Conservation (phyloP, 495 filamentous ascomycete species). For the Tuber indicum region DNA sequence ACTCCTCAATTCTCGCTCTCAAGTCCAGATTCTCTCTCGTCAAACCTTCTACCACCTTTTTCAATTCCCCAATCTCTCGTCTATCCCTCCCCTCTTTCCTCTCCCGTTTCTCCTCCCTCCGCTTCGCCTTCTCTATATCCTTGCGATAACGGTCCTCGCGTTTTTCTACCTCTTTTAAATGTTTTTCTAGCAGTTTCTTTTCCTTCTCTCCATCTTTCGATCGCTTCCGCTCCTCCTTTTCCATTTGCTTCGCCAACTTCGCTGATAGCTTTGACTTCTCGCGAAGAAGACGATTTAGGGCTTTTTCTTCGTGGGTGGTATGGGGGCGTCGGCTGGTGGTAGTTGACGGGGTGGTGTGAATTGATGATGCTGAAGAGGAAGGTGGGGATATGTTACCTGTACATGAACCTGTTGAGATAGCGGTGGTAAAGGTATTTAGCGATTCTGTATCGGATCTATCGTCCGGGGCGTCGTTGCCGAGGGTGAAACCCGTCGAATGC, state of each 20-base stretch:
- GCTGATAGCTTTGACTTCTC: slow-evolving; percentile 63
- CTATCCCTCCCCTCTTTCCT: slow-evolving; percentile 53
- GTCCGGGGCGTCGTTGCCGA: slow-evolving; percentile 12
- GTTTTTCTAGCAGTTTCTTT: slow-evolving; percentile 59
- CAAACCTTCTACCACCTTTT: slow-evolving; percentile 54
- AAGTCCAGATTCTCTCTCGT: slow-evolving; percentile 57
- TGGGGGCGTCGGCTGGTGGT: slow-evolving; percentile 40
- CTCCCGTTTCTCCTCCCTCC: slow-evolving; percentile 49
- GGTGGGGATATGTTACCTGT: slow-evolving; percentile 41
- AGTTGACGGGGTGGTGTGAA: slow-evolving; percentile 25
- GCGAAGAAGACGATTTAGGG: slow-evolving; percentile 66
- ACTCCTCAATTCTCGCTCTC: slow-evolving; percentile 53
- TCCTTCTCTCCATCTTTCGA: slow-evolving; percentile 48
- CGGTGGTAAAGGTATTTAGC: slow-evolving; percentile 28
- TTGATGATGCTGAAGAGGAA: slow-evolving; percentile 40
- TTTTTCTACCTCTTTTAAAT: slow-evolving; percentile 56
- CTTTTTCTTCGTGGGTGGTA: slow-evolving; percentile 58
- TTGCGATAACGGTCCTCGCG: slow-evolving; percentile 57
- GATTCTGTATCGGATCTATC: slow-evolving; percentile 22
- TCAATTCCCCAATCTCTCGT: slow-evolving; percentile 50
- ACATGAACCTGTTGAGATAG: slow-evolving; percentile 38
- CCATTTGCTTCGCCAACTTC: slow-evolving; percentile 54
- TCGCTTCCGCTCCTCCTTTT: slow-evolving; percentile 46
- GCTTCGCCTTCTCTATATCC: slow-evolving; percentile 57
- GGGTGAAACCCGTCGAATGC: slow-evolving; percentile 10